These are phyloP conservation scores for Phoma herbarum DNA, from an alignment of 2,329 filamentous ascomycete species.

Conservation along the genomic window DNA sequence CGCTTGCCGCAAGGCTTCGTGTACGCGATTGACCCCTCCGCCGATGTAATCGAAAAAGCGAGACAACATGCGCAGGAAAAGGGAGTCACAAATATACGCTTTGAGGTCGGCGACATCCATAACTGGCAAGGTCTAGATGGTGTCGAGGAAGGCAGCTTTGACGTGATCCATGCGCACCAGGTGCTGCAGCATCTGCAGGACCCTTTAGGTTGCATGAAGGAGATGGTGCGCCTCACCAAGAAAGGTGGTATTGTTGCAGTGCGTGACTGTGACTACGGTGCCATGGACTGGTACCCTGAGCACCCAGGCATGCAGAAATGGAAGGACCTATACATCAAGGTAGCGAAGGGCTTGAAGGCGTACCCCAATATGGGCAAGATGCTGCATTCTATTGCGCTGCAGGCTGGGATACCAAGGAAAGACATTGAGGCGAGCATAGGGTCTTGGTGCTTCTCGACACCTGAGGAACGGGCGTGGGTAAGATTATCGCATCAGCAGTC, in stretches of 20 bases:
- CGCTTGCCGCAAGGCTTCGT: conserved; percentile 56
- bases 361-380: conserved; percentile 49
- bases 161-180: conserved; percentile 68
- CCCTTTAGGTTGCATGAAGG: conserved; percentile 59
- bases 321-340: conserved; percentile 46
- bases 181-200: conserved; percentile 65
- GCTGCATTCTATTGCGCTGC: conserved; percentile 50
- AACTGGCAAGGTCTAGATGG: conserved; percentile 56
- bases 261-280: conserved; percentile 48
- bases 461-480: conserved; percentile 46
- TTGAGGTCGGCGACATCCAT: conserved; percentile 55
- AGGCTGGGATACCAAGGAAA: conserved; percentile 51
- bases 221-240: conserved; percentile 65
- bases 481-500: background rate
- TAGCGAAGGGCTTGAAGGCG: conserved; percentile 43
- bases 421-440: conserved; percentile 52
- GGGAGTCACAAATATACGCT: conserved; percentile 53
- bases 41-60: conserved; percentile 55
- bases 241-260: conserved; percentile 62
- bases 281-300: conserved; percentile 53
- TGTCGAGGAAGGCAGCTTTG: conserved; percentile 56
- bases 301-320: conserved; percentile 47
- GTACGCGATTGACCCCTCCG: conserved; percentile 57
- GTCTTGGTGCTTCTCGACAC: conserved; percentile 55
- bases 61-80: conserved; percentile 46